These are phyloP conservation scores for Heterobasidion irregulare DNA, from an alignment of 1,284 basidiomycete species.

Conservation along the genomic window DNA sequence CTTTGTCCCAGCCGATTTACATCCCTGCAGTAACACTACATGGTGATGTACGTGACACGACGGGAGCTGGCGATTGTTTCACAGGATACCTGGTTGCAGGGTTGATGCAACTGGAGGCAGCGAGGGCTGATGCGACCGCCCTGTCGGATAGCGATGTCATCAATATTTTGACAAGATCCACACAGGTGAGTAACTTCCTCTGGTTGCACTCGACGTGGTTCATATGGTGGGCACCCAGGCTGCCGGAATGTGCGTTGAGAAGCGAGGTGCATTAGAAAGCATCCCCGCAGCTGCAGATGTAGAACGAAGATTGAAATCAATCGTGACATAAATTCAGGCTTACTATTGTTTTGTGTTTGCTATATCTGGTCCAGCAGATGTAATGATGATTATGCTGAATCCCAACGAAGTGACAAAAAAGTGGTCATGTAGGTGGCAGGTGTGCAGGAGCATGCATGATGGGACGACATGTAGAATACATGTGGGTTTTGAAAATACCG, in stretches of 20 bases:
- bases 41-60: slow-evolving; percentile 38
- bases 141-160: slow-evolving; percentile 20
- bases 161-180: slow-evolving; percentile 27
- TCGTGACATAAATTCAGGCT: not conserved
- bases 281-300: slow-evolving; percentile 25
- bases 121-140: slow-evolving; percentile 15
- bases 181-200: slow-evolving; percentile 24
- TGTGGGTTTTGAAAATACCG: slow-evolving; percentile 11
- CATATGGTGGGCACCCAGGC: slow-evolving; percentile 25
- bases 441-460: slow-evolving; percentile 9
- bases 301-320: slow-evolving; percentile 3
- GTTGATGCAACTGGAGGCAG: slow-evolving; percentile 30
- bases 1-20: slow-evolving; percentile 21
- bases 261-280: slow-evolving; percentile 45
- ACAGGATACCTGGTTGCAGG: slow-evolving; percentile 48
- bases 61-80: slow-evolving; percentile 55
- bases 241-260: slow-evolving; percentile 50
- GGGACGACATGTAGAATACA: slow-evolving; percentile 11
- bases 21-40: slow-evolving; percentile 36
- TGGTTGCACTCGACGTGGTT: slow-evolving; percentile 1
- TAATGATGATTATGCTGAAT: not conserved
- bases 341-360: not conserved
- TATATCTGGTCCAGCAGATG: no score
- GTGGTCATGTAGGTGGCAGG: slow-evolving; percentile 1
- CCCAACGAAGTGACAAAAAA: not conserved